Conservation (phyloP, 805 yeast genomes). For the Myxozyma vanderwaltii region DNA sequence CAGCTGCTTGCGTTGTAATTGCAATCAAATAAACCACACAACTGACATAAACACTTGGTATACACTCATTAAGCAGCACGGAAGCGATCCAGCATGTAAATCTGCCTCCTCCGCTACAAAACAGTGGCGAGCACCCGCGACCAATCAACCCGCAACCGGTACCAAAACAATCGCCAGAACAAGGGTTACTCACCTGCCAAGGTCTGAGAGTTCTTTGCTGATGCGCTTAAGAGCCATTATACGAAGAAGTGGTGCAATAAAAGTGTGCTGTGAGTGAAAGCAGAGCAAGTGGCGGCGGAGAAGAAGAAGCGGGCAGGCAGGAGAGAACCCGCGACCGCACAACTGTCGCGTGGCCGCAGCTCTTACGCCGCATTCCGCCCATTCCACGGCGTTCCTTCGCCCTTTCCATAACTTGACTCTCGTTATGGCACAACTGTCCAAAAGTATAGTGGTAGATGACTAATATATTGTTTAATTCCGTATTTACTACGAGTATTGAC, state of each 20-base stretch:
- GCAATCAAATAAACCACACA: no score
- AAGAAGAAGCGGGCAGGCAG: background rate
- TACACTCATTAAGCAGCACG: no score
- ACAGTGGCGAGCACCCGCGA: background rate
- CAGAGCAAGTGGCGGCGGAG: no score
- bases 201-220: conserved; percentile 90
- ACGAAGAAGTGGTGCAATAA: no score
- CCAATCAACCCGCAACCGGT: background rate
- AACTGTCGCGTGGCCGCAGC: conserved; percentile 7
- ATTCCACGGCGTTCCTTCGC: conserved; percentile 21
- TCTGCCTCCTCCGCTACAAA: no score
- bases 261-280: no score
- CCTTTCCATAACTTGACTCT: background rate
- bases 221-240: conserved; percentile 88
- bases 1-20: no score
- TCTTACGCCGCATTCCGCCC: background rate
- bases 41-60: no score
- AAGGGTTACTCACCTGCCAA: conserved; percentile 74
- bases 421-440: background rate
- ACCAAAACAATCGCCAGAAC: background rate
- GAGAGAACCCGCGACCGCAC: conserved; percentile 3
- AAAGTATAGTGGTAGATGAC: no score
- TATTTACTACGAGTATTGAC: no score
- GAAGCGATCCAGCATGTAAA: no score
- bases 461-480: background rate